Percentiles rank a stretch among this genome's conserved stretches.
These are phyloP conservation scores for Paecilomyces niveus DNA, from an alignment of 2,329 filamentous ascomycete genomes.

Conservation along the genomic window DNA sequence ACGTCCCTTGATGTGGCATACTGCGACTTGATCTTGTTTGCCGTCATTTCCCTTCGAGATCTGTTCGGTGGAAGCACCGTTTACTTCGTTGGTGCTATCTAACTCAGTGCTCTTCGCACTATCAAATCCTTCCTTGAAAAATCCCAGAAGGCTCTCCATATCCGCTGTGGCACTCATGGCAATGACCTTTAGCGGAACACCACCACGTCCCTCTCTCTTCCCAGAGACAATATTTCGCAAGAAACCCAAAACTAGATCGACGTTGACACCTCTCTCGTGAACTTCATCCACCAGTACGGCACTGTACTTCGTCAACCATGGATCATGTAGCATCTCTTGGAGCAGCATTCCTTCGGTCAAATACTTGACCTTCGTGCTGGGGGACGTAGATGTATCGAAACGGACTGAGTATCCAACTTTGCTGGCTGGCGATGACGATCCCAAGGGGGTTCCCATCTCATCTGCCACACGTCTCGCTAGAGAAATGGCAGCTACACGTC, in stretches of 20 bases:
- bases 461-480: conserved; percentile 80
- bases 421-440: conserved; percentile 50
- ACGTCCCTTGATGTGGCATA: conserved; percentile 71
- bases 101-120: conserved; percentile 1
- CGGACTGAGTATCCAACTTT: conserved; percentile 88
- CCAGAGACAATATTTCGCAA: conserved; percentile 65
- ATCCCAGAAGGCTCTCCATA: conserved; percentile 66
- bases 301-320: conserved; percentile 75
- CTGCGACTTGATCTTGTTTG: conserved; percentile 38
- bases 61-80: conserved; percentile 1
- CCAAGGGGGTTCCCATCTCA: conserved; percentile 65
- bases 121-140: conserved; percentile 52
- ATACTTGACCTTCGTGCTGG: conserved; percentile 81
- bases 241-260: conserved; percentile 85
- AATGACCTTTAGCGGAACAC: conserved; percentile 74
- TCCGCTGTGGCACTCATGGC: conserved; percentile 98
- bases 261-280: conserved; percentile 90
- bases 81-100: conserved; percentile 4
- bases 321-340: conserved; percentile 85
- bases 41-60: conserved; percentile 2
- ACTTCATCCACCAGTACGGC: conserved; percentile 93
- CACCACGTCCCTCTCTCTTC: conserved; percentile 56
- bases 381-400: conserved; percentile 82
- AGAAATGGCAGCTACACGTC: conserved; percentile 87
- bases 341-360: conserved; percentile 94